A percentile compares a stretch with the other conserved stretches of the same genome.
phyloP scores from a whole-genome alignment of 2,329 filamentous ascomycete species.

The Nigrospora sphaerica region DNA sequence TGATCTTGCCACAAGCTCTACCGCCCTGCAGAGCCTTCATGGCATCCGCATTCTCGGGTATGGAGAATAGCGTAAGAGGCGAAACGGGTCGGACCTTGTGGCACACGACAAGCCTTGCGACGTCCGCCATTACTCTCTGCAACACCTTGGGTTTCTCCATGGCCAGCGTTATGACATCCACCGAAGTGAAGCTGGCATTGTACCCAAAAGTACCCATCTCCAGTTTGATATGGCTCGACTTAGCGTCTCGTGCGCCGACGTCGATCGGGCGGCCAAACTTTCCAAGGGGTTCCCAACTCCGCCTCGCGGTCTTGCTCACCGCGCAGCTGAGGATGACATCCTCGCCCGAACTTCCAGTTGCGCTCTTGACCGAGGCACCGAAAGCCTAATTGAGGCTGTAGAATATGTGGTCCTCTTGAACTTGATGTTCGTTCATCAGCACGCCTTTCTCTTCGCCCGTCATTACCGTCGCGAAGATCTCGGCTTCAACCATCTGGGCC shows the following conservation, averaged over 20 bases:
- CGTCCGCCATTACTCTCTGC: slow-evolving; percentile 15
- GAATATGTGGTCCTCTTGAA: slow-evolving; percentile 3
- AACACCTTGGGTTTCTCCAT: slow-evolving; percentile 20
- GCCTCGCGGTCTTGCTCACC: slow-evolving; percentile 16
- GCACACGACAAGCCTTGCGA: slow-evolving; percentile 19
- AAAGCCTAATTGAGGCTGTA: slow-evolving; percentile 2
- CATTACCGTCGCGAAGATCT: slow-evolving; percentile 2
- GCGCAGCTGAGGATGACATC: slow-evolving; percentile 13
- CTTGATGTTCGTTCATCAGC: slow-evolving; percentile 1
- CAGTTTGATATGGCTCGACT: slow-evolving; percentile 24
- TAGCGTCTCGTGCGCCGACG: slow-evolving; percentile 15
- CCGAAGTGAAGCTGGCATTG: slow-evolving; percentile 37
- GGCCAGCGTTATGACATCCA: slow-evolving; percentile 37
- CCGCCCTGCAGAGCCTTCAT: slow-evolving; percentile 35
- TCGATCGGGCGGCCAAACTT: slow-evolving; percentile 22
- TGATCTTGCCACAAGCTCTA: slow-evolving; percentile 32
- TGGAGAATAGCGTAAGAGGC: slow-evolving; percentile 25
- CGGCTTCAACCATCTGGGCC: slow-evolving; percentile 3
- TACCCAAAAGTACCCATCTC: slow-evolving; percentile 42
- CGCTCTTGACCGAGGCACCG: background rate
- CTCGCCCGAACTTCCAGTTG: background rate
- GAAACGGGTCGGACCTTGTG: slow-evolving; percentile 22
- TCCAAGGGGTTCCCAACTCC: slow-evolving; percentile 21
- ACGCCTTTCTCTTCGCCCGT: slow-evolving; percentile 2
- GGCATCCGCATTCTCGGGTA: slow-evolving; percentile 27